Base-by-base conservation (phyloP, 179 eudicot species). In the Spinacia oleracea region DNA sequence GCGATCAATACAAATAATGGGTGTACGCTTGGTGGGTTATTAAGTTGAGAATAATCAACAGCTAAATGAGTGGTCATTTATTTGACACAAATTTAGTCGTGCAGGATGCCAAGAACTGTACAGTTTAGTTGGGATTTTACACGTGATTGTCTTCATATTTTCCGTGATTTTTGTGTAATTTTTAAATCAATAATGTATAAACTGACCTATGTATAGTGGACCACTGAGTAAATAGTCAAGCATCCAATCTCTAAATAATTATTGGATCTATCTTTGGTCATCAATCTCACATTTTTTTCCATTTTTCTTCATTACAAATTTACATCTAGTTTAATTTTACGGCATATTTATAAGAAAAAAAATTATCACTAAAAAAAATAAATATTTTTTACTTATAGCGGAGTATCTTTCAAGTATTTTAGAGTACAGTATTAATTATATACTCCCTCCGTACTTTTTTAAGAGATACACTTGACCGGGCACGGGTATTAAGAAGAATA, bases 151-250 rank as follows among this genome's bases (percentile, higher is more conserved):
- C 43, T 6, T 62, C 43, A 75, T 45, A 60, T 42, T 15, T 60
- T 75, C 50, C 8, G 14, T 56, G 20, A 51, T 38, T 25, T 60
- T 75, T 45, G 3, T 18, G 29, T 7, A 16, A 14, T 27, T 21
- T 9, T 23, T 40, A 20, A 16, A 25, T 3, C 12, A n/a, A n/a
- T 10, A 27, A 7, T 11, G 1, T 25, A 25, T 25, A 58, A 23
- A n/a, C 34, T 29, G 11, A 60, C 34, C 35, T 14, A 60, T 27
- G 6, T 60, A 27, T 10, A 60, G 78, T 75, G 78, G 69, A 60
- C 78, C 58, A 75, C n/a, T 53, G 75, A n/a, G n/a, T n/a, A 34
- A 15, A 55, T 34, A 35, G 70, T 65, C 43, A 65, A 65, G 23
- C 11, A 9, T 65, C 35, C 9, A 65, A 18, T 35, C 11, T 64